phyloP scores from a whole-genome alignment of 306 rosid genomes.

The Luffa aegyptiaca region DNA sequence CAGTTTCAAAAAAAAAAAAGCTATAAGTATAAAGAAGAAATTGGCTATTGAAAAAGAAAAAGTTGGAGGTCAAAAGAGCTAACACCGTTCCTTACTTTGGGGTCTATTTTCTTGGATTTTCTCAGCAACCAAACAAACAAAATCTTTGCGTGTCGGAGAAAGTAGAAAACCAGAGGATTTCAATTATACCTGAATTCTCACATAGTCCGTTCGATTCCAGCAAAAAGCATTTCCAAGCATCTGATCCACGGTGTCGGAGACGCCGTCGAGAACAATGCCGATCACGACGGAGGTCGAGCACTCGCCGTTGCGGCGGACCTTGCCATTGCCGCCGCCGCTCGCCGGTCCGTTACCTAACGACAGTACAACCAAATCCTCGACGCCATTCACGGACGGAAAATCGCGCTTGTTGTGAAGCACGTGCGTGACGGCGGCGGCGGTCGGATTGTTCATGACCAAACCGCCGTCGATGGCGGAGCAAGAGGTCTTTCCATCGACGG shows the following conservation, averaged over 20 bases:
- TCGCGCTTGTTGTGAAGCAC: slow-evolving; percentile 91
- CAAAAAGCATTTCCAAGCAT: slow-evolving; percentile 93
- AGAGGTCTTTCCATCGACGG: slow-evolving; percentile 67
- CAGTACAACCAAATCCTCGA: slow-evolving; percentile 70
- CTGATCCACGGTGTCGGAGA: slow-evolving; percentile 90
- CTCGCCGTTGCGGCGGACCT: slow-evolving; percentile 25
- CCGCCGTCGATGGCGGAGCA: slow-evolving; percentile 92
- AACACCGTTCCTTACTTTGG: neutral
- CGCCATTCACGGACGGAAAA: slow-evolving; percentile 69
- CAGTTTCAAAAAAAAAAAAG: too few species aligned
- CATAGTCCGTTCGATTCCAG: slow-evolving; percentile 80
- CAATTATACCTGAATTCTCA: slow-evolving; percentile 70
- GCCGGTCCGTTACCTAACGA: slow-evolving; percentile 73
- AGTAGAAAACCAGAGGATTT: neutral
- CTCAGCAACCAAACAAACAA: slow-evolving; percentile 28
- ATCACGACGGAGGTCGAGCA: slow-evolving; percentile 57
- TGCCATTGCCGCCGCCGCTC: slow-evolving; percentile 9
- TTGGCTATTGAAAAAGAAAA: neutral
- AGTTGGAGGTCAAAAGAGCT: neutral
- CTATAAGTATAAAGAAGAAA: too few species aligned
- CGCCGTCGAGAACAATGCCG: slow-evolving; percentile 80
- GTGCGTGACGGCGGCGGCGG: slow-evolving; percentile 92
- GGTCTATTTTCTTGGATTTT: slow-evolving; percentile 11
- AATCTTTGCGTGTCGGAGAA: slow-evolving; percentile 1
- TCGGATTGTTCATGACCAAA: slow-evolving; percentile 89